Conservation (phyloP, 768 basidiomycete species). For the Lentinula guzmanii region DNA sequence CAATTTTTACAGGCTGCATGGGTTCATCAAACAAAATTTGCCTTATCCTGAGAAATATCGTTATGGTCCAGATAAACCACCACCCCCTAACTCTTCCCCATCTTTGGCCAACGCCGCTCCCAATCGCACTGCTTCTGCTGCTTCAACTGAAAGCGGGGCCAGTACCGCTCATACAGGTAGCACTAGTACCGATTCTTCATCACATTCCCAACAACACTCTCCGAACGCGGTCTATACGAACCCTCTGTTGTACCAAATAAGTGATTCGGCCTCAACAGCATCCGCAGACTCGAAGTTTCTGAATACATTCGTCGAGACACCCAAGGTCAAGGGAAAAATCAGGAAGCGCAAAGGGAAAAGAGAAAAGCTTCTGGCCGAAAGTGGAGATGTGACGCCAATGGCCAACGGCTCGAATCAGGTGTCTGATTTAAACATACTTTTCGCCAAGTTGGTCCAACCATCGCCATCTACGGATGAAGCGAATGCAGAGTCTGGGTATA, state of each 20-base stretch:
- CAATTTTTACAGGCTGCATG: conserved; percentile 37
- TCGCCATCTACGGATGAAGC: neutral
- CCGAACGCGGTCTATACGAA: neutral
- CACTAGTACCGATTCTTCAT: neutral
- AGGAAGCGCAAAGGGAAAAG: neutral
- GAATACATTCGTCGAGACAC: neutral
- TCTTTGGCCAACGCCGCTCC: conserved; percentile 20
- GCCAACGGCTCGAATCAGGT: conserved; percentile 4
- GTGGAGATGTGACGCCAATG: conserved; percentile 1
- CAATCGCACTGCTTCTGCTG: conserved; percentile 9
- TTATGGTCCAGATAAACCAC: conserved; percentile 62
- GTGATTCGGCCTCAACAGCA: neutral
- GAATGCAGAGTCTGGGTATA: neutral
- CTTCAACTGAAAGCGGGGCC: neutral
- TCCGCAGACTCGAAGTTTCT: neutral
- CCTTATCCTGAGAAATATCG: conserved; percentile 70
- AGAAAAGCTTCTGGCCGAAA: neutral
- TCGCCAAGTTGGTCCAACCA: conserved; percentile 28
- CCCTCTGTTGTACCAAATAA: neutral
- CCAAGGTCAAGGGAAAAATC: neutral
- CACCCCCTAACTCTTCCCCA: conserved; percentile 44
- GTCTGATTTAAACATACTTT: conserved; percentile 43
- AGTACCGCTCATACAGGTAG: conserved; percentile 3
- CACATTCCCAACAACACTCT: neutral
- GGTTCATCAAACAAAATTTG: conserved; percentile 57